phyloP scores from a whole-genome alignment of 2,329 filamentous ascomycete species.

The Ustilaginoidea virens region DNA sequence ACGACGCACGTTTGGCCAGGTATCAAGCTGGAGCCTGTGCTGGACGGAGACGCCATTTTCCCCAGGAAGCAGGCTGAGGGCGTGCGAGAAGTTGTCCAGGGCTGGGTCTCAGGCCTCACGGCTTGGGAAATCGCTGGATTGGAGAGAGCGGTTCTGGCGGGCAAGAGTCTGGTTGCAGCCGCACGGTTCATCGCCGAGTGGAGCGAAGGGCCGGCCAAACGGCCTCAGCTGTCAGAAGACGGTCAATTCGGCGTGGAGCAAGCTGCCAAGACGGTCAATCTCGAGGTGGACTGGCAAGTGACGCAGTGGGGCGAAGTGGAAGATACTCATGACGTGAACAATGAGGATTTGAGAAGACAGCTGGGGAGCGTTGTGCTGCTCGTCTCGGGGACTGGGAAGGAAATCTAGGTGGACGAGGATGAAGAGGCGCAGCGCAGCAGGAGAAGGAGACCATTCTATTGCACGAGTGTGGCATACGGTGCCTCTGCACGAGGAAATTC shows the following conservation, averaged over 20 bases:
- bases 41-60: slow-evolving; percentile 64
- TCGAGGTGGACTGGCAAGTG: slow-evolving; percentile 87
- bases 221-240: slow-evolving; percentile 20
- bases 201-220: slow-evolving; percentile 54
- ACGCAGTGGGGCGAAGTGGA: slow-evolving; percentile 91
- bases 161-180: slow-evolving; percentile 72
- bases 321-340: slow-evolving; percentile 93
- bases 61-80: slow-evolving; percentile 57
- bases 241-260: slow-evolving; percentile 62
- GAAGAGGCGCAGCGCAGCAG: too few species aligned
- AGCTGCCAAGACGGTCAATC: slow-evolving; percentile 58
- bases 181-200: slow-evolving; percentile 71
- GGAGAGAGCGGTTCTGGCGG: slow-evolving; percentile 69
- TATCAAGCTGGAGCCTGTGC: slow-evolving; percentile 59
- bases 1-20: slow-evolving; percentile 69
- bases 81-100: slow-evolving; percentile 61
- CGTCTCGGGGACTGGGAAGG: slow-evolving; percentile 45
- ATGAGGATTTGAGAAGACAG: slow-evolving; percentile 76
- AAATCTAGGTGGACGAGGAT: too few species aligned
- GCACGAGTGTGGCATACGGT: too few species aligned
- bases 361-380: slow-evolving; percentile 75
- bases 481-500: too few species aligned
- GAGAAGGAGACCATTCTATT: too few species aligned
- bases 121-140: slow-evolving; percentile 75
- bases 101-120: slow-evolving; percentile 59